Conservation (phyloP, 306 rosid genomes). For the Ochetophila trinervis region DNA sequence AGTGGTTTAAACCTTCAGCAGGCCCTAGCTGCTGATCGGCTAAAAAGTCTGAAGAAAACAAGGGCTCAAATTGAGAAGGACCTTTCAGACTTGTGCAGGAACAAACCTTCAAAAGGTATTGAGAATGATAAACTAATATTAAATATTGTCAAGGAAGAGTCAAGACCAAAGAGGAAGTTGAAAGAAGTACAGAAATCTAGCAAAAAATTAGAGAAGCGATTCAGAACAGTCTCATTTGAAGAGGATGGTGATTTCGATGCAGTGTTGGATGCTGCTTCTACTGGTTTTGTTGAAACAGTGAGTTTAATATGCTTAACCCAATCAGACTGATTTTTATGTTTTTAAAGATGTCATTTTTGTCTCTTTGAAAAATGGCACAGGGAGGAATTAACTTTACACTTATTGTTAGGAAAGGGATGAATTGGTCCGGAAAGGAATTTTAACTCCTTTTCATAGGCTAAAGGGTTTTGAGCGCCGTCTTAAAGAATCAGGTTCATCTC, state of each 20-base stretch:
- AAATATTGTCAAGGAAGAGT: slow-evolving; percentile 62
- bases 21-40: slow-evolving; percentile 70
- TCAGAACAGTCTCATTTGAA: slow-evolving; percentile 62
- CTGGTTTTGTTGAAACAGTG: slow-evolving; percentile 93
- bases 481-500: slow-evolving; percentile 58
- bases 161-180: slow-evolving; percentile 58
- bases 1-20: slow-evolving; percentile 50
- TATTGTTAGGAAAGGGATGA: slow-evolving; percentile 87
- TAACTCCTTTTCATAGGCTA: slow-evolving; percentile 90
- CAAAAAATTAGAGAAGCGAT: slow-evolving; percentile 42
- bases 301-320: slow-evolving; percentile 34
- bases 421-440: slow-evolving; percentile 76
- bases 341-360: not conserved
- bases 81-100: slow-evolving; percentile 43
- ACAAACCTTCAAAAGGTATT: slow-evolving; percentile 28
- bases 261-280: slow-evolving; percentile 85
- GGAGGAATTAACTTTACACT: slow-evolving; percentile 30
- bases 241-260: slow-evolving; percentile 87
- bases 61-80: slow-evolving; percentile 66
- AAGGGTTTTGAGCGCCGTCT: slow-evolving; percentile 86
- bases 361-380: slow-evolving; percentile 15
- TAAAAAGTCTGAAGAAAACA: slow-evolving; percentile 64
- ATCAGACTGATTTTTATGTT: not conserved
- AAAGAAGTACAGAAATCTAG: slow-evolving; percentile 39
- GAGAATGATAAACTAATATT: slow-evolving; percentile 32